These are phyloP conservation scores for Lepiota brunneoincarnata DNA, from an alignment of 768 basidiomycete genomes.

Conservation along the genomic window DNA sequence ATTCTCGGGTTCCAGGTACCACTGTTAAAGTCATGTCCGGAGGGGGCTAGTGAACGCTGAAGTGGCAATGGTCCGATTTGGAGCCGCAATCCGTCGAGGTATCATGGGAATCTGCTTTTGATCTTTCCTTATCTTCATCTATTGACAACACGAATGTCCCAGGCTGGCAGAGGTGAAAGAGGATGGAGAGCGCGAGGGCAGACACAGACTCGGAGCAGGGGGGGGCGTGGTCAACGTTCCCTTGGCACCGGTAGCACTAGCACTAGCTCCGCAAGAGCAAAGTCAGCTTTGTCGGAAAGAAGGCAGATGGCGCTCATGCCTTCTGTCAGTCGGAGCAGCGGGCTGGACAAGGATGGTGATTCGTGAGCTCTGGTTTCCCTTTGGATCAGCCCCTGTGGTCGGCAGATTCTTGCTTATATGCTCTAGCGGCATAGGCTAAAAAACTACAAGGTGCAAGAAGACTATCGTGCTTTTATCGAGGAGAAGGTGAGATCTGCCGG, in stretches of 20 bases:
- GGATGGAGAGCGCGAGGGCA: conserved; percentile 16
- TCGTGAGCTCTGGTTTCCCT: conserved; percentile 46
- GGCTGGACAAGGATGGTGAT: conserved; percentile 71
- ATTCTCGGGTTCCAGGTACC: conserved; percentile 4
- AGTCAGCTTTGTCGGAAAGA: conserved; percentile 10
- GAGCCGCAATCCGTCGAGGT: too few species aligned
- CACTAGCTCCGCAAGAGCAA: background rate
- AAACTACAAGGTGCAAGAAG: conserved; percentile 54
- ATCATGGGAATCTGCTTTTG: too few species aligned
- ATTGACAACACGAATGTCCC: too few species aligned
- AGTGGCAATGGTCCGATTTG: background rate
- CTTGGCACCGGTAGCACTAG: background rate
- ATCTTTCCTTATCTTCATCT: too few species aligned
- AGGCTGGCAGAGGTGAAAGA: background rate
- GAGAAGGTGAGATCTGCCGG: conserved; percentile 55
- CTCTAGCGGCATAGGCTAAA: conserved; percentile 52
- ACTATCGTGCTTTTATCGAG: conserved; percentile 63
- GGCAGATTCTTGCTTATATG: conserved; percentile 25
- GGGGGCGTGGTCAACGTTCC: conserved; percentile 11
- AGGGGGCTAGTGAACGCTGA: background rate
- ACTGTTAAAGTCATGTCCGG: background rate
- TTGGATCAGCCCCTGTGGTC: too few species aligned
- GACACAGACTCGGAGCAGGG: conserved; percentile 13
- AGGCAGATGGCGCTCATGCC: conserved; percentile 63
- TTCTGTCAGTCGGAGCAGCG: conserved; percentile 75